Conservation (phyloP, 257 asterid species). For the Ilex aquifolium region DNA sequence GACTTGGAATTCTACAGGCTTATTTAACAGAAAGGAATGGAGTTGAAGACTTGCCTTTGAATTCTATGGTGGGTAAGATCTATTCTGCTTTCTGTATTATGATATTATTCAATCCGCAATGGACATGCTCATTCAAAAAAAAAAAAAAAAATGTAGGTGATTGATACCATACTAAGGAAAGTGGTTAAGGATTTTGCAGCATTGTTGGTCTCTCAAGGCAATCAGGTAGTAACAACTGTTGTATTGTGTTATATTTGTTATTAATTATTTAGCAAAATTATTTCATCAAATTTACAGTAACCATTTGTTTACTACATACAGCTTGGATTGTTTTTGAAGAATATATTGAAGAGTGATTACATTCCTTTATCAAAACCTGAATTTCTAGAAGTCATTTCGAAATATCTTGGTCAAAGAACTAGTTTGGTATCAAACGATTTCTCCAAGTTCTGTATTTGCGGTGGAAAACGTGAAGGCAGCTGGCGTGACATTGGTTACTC, state of each 20-base stretch:
- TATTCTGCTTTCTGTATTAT: conserved; percentile 4
- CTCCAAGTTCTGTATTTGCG: conserved; percentile 61
- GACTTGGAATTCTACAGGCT: conserved; percentile 62
- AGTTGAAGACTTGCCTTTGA: conserved; percentile 57
- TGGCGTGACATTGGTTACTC: conserved; percentile 21
- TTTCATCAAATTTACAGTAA: not conserved
- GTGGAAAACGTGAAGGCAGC: conserved; percentile 35
- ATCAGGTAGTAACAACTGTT: conserved; percentile 45
- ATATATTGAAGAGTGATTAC: conserved; percentile 40
- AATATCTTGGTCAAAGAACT: conserved; percentile 55
- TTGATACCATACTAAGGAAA: conserved; percentile 64
- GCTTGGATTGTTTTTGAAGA: conserved; percentile 69
- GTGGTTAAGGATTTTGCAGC: conserved; percentile 72
- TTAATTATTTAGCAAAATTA: not conserved
- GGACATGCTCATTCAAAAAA: not conserved
- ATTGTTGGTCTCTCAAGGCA: conserved; percentile 58
- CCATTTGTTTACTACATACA: conserved; percentile 18
- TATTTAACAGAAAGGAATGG: conserved; percentile 47
- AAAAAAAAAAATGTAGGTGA: conserved; percentile 38
- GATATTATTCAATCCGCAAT: too few relatives aligned
- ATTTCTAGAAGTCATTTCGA: conserved; percentile 54
- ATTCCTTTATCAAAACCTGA: conserved; percentile 46
- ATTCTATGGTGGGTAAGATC: conserved; percentile 87
- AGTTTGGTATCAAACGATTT: conserved; percentile 53
- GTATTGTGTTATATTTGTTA: not conserved